A percentile compares a stretch with the other conserved stretches of the same genome.
Evolutionary conservation across 1,284 basidiomycete species (phyloP).

Genomic region (Pseudozyma thailandica): DNA sequence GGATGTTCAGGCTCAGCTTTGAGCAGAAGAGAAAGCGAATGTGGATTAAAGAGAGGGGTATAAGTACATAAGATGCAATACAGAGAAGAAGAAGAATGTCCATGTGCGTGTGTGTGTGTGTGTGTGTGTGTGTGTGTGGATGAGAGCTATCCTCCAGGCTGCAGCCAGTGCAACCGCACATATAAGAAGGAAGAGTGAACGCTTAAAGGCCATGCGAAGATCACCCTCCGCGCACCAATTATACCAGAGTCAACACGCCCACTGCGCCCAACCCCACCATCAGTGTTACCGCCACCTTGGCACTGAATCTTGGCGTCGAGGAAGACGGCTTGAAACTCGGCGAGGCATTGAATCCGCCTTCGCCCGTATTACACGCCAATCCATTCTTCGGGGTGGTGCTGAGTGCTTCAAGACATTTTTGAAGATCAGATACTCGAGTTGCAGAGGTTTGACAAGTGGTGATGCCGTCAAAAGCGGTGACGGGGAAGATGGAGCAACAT

Average conservation of each 20-base stretch:
- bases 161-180: too few species aligned
- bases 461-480: background rate
- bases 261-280: too few species aligned
- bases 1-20: slow-evolving; percentile 20
- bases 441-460: slow-evolving; percentile 8
- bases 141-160: too few species aligned
- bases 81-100: background rate
- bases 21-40: background rate
- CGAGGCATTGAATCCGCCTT: background rate
- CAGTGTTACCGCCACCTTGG: background rate
- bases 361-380: background rate
- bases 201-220: too few species aligned
- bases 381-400: background rate
- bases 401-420: background rate
- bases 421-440: background rate
- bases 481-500: background rate
- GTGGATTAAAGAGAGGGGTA: background rate
- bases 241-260: too few species aligned
- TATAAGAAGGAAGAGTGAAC: too few species aligned
- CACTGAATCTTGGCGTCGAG: background rate
- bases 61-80: background rate
- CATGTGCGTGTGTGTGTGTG: background rate
- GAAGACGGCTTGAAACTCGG: background rate
- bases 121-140: background rate
- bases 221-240: too few species aligned